Percentiles rank a stretch among this genome's conserved stretches.
phyloP scores from a whole-genome alignment of 2,329 filamentous ascomycete genomes.

The Incumbomyces delicatus region DNA sequence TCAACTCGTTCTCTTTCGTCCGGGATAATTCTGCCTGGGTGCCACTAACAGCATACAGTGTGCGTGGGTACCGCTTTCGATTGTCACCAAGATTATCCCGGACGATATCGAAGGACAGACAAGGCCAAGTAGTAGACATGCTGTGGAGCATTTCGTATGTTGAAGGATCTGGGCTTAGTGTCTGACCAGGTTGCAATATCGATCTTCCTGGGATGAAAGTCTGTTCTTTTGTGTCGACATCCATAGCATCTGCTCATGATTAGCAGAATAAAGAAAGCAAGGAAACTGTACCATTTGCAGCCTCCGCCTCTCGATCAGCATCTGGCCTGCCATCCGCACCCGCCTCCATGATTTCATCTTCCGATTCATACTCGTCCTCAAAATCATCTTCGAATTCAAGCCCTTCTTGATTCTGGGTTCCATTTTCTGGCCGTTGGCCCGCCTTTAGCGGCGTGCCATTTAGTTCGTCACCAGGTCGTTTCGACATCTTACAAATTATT shows the following conservation, averaged over 20 bases:
- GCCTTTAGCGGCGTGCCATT: slow-evolving; percentile 49
- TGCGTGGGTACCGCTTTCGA: slow-evolving; percentile 86
- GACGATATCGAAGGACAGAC: slow-evolving; percentile 88
- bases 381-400: slow-evolving; percentile 62
- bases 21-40: slow-evolving; percentile 75
- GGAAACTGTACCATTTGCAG: slow-evolving; percentile 46
- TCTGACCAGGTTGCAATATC: slow-evolving; percentile 83
- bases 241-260: slow-evolving; percentile 59
- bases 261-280: slow-evolving; percentile 10
- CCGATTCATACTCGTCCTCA: slow-evolving; percentile 90
- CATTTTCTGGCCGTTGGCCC: slow-evolving; percentile 47
- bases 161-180: slow-evolving; percentile 79
- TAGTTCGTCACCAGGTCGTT: slow-evolving; percentile 47
- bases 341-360: slow-evolving; percentile 87
- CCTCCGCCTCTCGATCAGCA: slow-evolving; percentile 82
- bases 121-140: slow-evolving; percentile 90
- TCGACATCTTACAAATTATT: slow-evolving; percentile 40
- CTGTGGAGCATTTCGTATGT: slow-evolving; percentile 97
- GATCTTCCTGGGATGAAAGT: slow-evolving; percentile 94
- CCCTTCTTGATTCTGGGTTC: slow-evolving; percentile 42
- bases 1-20: slow-evolving; percentile 79
- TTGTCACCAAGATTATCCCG: slow-evolving; percentile 77
- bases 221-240: slow-evolving; percentile 67
- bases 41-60: slow-evolving; percentile 87
- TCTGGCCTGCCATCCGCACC: slow-evolving; percentile 89